A percentile compares a stretch with the other conserved stretches of the same genome.
Conservation (phyloP, 352 stramenopile genomes). For the Phytophthora litchii region DNA sequence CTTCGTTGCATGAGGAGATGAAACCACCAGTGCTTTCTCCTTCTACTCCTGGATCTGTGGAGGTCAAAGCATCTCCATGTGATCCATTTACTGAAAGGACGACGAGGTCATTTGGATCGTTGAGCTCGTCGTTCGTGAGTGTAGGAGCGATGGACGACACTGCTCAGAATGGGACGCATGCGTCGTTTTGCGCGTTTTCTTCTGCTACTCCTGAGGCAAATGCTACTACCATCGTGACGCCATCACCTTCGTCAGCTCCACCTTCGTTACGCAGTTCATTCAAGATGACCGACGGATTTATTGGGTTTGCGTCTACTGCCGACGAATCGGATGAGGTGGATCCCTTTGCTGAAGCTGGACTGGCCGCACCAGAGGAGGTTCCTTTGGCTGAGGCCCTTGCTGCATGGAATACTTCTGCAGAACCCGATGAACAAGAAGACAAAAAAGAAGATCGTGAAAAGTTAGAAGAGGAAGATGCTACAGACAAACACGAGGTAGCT, state of each 20-base stretch:
- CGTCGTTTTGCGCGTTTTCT: conserved; percentile 21
- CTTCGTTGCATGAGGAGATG: conserved; percentile 30
- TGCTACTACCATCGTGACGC: not conserved
- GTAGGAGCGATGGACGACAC: conserved; percentile 23
- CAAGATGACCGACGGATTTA: conserved; percentile 21
- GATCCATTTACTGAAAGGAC: conserved; percentile 25
- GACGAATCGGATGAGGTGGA: conserved; percentile 29
- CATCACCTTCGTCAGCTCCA: conserved; percentile 32
- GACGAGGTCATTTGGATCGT: conserved; percentile 33
- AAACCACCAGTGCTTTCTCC: conserved; percentile 12
- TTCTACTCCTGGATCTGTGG: conserved; percentile 1
- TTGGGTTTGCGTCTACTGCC: conserved; percentile 19
- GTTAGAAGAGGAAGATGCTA: conserved; percentile 1
- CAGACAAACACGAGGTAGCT: not conserved
- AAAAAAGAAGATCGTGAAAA: conserved; percentile 8
- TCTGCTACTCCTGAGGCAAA: conserved; percentile 13
- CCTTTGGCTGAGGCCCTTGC: conserved; percentile 35
- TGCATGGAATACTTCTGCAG: conserved; percentile 25
- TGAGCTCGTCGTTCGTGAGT: conserved; percentile 35
- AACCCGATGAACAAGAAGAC: not conserved
- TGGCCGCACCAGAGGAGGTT: conserved; percentile 29
- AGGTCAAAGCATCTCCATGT: conserved; percentile 6
- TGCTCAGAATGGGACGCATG: conserved; percentile 1
- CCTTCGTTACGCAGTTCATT: conserved; percentile 43
- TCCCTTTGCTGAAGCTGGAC: conserved; percentile 38